Base-by-base conservation (phyloP, 2,329 filamentous ascomycete genomes). In the Lanzia echinophila region DNA sequence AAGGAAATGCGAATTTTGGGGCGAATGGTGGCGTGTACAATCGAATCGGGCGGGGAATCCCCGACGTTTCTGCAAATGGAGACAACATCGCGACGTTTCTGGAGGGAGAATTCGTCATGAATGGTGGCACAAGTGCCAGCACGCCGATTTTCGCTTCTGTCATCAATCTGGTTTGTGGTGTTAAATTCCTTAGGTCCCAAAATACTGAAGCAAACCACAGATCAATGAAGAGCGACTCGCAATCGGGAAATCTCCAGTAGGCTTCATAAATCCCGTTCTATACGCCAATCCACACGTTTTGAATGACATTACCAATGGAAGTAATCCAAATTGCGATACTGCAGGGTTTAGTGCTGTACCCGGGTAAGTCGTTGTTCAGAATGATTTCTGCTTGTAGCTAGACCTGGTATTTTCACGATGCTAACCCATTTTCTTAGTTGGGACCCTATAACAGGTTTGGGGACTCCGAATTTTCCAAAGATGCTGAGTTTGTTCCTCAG, bases 1-100 rank as follows among this genome's bases (percentile, higher is more conserved):
- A 39, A 22, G 55, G 46, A n/a, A 59, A 60, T 31, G 43, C 36
- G 3, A 57, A 56, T 24, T 57, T 63, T 22, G 70, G 69, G 15
- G 67, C 69, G 4, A 69, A 71, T 42, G 71, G 71, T 42, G 78
- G 74, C 66, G 73, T 78, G 62, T 74, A 75, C 57, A 71, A 69
- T 13, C 70, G 72, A 46, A 58, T 60, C n/a, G 70, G 70, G 1
- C 70, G 76, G 17, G 77, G 72, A 0, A 77, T 73, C 56, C 77
- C 77, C 1, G 77, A 80, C 53, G 67, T 77, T 10, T 64, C 69
- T 11, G 73, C 72, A 33, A 73, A 74, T 28, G 74, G 73, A 1
- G 72, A 54, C 13, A 54, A 54, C 3, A 54, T 54, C 10, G 53
- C 53, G 1, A 50, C 24, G 7, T 38, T 45, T 17, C 15, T 50